phyloP scores from a whole-genome alignment of 352 stramenopile genomes.

The Phytopythium sindhum region DNA sequence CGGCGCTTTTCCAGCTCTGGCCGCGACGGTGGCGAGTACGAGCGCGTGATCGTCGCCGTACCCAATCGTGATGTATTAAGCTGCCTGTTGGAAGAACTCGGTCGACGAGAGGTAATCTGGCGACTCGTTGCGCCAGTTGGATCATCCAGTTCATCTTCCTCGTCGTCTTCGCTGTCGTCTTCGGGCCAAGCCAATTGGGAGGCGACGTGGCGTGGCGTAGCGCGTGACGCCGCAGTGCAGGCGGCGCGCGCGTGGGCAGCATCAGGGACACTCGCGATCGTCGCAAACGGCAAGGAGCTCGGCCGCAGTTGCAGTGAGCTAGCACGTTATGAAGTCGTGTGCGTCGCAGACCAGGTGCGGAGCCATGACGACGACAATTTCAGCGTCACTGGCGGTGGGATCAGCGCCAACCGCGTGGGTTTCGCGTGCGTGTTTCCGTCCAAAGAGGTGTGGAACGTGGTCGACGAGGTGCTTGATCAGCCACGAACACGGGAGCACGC shows the following conservation, averaged over 20 bases:
- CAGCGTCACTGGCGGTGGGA: neutral
- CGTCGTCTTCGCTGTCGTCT: neutral
- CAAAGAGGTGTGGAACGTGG: conserved; percentile 51
- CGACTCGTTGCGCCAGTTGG: neutral
- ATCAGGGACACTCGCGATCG: neutral
- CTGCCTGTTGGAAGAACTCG: conserved; percentile 4
- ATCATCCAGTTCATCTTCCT: neutral
- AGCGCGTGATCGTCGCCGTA: neutral
- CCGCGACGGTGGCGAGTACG: neutral
- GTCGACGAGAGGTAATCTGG: conserved; percentile 3
- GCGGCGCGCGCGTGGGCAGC: neutral
- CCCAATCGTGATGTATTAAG: neutral
- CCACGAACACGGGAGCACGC: neutral
- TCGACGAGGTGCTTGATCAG: conserved; percentile 40
- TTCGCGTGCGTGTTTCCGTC: conserved; percentile 78
- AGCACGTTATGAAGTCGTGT: conserved; percentile 4
- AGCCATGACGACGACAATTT: neutral
- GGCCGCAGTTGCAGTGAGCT: conserved; percentile 5
- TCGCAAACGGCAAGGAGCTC: neutral
- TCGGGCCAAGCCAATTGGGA: conserved; percentile 4
- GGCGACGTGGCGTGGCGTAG: conserved; percentile 4
- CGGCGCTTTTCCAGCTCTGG: neutral
- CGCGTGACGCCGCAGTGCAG: neutral
- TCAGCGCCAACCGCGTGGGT: conserved; percentile 23
- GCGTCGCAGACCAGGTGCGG: neutral